Evolutionary conservation across 305 asterid genomes (phyloP).

Genomic region (Coffea humblotiana): DNA sequence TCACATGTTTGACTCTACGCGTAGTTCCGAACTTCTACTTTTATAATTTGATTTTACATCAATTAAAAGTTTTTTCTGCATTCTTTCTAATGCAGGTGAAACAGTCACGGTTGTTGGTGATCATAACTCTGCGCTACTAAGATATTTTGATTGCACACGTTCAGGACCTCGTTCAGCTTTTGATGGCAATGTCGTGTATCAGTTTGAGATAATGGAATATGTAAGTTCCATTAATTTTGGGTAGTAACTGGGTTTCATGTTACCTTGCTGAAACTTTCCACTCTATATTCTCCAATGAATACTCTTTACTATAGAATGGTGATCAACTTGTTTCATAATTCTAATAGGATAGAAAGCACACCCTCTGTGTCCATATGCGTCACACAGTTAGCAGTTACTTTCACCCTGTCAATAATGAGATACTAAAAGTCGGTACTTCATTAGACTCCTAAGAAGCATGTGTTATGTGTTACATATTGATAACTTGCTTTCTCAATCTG

Average conservation of each 20-base stretch:
- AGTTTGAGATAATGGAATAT: slow-evolving; percentile 97
- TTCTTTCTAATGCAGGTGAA: slow-evolving; percentile 57
- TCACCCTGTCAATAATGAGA: too few relatives aligned
- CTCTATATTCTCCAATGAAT: neutral
- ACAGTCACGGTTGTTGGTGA: slow-evolving; percentile 97
- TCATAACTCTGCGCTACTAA: slow-evolving; percentile 79
- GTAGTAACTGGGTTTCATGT: slow-evolving; percentile 8
- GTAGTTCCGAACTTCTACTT: neutral
- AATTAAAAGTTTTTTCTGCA: neutral
- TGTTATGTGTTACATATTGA: too few relatives aligned
- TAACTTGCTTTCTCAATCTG: too few relatives aligned
- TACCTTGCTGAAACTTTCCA: too few relatives aligned
- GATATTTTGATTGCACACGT: slow-evolving; percentile 91
- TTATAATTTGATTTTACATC: neutral
- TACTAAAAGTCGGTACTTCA: too few relatives aligned
- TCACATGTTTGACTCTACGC: neutral
- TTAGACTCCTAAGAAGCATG: too few relatives aligned
- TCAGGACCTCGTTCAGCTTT: slow-evolving; percentile 99
- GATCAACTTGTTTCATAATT: neutral
- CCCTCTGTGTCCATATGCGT: too few relatives aligned
- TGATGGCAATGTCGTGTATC: slow-evolving; percentile 92
- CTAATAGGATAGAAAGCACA: too few relatives aligned
- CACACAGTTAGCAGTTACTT: too few relatives aligned
- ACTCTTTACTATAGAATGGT: neutral
- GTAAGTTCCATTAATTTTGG: slow-evolving; percentile 54